phyloP scores from a whole-genome alignment of 2,329 filamentous ascomycete species.

The Sclerotinia glacialis region DNA sequence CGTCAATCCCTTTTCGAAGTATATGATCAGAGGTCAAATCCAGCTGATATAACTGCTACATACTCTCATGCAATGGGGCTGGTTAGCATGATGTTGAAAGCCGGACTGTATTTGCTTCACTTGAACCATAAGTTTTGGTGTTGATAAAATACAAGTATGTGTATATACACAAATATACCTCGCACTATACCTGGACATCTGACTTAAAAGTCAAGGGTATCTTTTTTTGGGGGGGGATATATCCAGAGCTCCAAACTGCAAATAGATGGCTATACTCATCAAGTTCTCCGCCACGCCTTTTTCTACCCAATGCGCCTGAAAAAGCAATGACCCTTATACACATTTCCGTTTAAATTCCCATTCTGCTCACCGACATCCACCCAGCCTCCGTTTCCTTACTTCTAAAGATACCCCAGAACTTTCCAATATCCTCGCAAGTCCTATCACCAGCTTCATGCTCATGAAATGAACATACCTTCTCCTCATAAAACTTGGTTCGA shows the following conservation, averaged over 20 bases:
- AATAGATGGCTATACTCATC: background rate
- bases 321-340: background rate
- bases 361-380: constrained; percentile 1
- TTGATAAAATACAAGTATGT: too few species aligned
- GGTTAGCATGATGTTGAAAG: background rate
- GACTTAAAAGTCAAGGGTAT: background rate
- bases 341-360: background rate
- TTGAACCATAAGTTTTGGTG: too few species aligned
- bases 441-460: constrained; percentile 2
- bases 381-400: constrained; percentile 11
- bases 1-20: background rate
- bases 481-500: background rate
- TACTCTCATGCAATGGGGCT: background rate
- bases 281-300: background rate
- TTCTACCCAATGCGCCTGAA: background rate
- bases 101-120: background rate
- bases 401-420: constrained; percentile 12
- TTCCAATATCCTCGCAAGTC: constrained; percentile 10
- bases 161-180: background rate
- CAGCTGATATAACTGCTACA: background rate
- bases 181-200: background rate
- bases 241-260: background rate
- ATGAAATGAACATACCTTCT: constrained; percentile 17
- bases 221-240: background rate
- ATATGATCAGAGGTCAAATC: background rate